Evolutionary conservation across 495 filamentous ascomycete genomes (phyloP).

Genomic region (Podospora comata): DNA sequence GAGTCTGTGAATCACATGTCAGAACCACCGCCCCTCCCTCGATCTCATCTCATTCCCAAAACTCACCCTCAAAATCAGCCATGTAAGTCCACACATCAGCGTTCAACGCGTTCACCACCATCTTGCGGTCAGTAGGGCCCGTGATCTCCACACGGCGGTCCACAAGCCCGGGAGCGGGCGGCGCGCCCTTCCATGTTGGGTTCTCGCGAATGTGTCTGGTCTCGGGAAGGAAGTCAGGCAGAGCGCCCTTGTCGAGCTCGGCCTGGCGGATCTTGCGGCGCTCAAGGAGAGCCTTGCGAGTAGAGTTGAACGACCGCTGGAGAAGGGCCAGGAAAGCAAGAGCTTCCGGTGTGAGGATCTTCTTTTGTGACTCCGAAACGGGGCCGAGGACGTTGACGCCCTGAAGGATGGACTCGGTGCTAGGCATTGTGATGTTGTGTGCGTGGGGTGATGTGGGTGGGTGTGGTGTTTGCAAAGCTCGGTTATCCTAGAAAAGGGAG

Average conservation of each 20-base stretch:
- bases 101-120: conserved; percentile 98
- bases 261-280: conserved; percentile 84
- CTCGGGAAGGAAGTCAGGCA: conserved; percentile 96
- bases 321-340: conserved; percentile 90
- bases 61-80: conserved; percentile 93
- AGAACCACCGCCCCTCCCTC: not conserved
- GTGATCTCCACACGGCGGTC: conserved; percentile 99
- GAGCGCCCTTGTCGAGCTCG: conserved; percentile 84
- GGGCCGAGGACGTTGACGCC: conserved; percentile 81
- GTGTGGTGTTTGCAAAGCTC: not conserved
- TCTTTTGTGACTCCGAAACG: conserved; percentile 72
- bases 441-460: not conserved
- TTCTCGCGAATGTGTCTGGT: conserved; percentile 95
- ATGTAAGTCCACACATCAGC: conserved; percentile 99
- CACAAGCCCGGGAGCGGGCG: conserved; percentile 87
- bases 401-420: conserved; percentile 72
- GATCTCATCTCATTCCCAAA: not conserved
- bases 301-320: conserved; percentile 89
- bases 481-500: not conserved
- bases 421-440: conserved; percentile 56
- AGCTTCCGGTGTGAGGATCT: conserved; percentile 89
- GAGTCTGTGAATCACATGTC: conserved; percentile 60
- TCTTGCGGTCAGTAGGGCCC: conserved; percentile 95
- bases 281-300: conserved; percentile 84
- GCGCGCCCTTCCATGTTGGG: conserved; percentile 89